These are phyloP conservation scores for Coemansia biformis DNA, from an alignment of 192 early-diverging fungal genomes.

Conservation along the genomic window DNA sequence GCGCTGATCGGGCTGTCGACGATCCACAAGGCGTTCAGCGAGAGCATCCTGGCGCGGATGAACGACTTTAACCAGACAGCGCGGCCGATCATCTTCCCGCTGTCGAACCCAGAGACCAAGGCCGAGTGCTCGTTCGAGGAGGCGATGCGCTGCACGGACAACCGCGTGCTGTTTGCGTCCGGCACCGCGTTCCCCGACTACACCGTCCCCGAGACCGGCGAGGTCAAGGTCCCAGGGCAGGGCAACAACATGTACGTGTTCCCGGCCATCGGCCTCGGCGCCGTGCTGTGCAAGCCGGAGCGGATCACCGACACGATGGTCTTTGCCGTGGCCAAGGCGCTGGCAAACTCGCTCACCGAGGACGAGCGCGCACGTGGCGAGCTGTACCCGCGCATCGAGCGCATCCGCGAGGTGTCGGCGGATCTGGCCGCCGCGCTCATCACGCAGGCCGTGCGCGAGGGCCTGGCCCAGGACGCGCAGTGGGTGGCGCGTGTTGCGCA, in stretches of 20 bases:
- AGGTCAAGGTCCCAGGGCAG: constrained; percentile 63
- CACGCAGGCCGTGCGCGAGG: constrained; percentile 61
- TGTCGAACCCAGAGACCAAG: constrained; percentile 82
- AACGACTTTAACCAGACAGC: constrained; percentile 55
- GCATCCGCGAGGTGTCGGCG: constrained; percentile 81
- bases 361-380: constrained; percentile 66
- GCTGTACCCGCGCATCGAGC: constrained; percentile 78
- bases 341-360: constrained; percentile 65
- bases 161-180: constrained; percentile 91
- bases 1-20: constrained; percentile 85
- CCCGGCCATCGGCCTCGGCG: constrained; percentile 89
- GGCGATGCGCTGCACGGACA: constrained; percentile 79
- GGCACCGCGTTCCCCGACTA: constrained; percentile 89
- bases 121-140: constrained; percentile 94
- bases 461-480: constrained; percentile 50
- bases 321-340: constrained; percentile 69
- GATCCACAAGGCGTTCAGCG: constrained; percentile 70
- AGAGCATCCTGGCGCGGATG: constrained; percentile 68
- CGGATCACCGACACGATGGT: constrained; percentile 78
- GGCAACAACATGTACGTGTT: constrained; percentile 98
- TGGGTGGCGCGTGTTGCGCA: constrained; percentile 46
- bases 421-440: constrained; percentile 77
- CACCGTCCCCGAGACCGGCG: constrained; percentile 53
- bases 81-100: constrained; percentile 84
- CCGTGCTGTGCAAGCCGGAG: constrained; percentile 64